Evolutionary conservation across 148 eudicot species (phyloP), one percentile per base, ranked within the genome.

Genomic region (Heliosperma pusillum): DNA sequence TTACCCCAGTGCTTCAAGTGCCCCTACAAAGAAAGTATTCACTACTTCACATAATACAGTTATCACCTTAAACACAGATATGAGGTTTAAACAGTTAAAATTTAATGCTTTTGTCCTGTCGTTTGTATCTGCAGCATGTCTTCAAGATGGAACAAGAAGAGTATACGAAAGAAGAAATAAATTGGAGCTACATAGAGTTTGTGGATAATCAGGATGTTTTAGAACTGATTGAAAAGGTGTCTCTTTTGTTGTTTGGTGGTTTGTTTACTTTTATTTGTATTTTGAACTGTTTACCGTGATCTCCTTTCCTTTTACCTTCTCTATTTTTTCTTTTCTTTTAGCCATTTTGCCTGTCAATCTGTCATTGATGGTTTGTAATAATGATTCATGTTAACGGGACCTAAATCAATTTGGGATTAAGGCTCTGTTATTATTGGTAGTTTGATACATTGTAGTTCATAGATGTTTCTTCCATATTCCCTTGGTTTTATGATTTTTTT

Each of bases 91-190:
- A 13, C 21, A 27, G 3, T 53, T 53, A 7, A 13, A 16, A 70
- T 22, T 5, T 21, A 21, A 40, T 76, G 40, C 45, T 72, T 12
- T 45, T 79, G 53, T 71, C 74, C 24, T 63, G 12, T 77, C 74
- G 21, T 83, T 85, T 59, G 56, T 70, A 33, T 55, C 65, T 88
- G 85, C 97, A 96, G 99, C 99, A 96, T 83, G 99, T 96, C 66
- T 96, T 96, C 74, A 96, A 96, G 87, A 96, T 88, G 99, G 99
- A 96, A 83, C 99, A 96, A 82, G 99, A 96, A 85, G 97, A 96
- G 75, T 96, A 96, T 80, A 92, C 97, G 69, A 96, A 88, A 78
- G 99, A 96, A 83, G 83, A 91, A 82, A 96, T 96, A 76, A 82
- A 89, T 71, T 96, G 99, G 99, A 92, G 99, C 78, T 96, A 92